Evolutionary conservation across 2,329 filamentous ascomycete species (phyloP), one percentile per base, ranked within the genome.

Genomic region (Gnomoniopsis smithogilvyi): DNA sequence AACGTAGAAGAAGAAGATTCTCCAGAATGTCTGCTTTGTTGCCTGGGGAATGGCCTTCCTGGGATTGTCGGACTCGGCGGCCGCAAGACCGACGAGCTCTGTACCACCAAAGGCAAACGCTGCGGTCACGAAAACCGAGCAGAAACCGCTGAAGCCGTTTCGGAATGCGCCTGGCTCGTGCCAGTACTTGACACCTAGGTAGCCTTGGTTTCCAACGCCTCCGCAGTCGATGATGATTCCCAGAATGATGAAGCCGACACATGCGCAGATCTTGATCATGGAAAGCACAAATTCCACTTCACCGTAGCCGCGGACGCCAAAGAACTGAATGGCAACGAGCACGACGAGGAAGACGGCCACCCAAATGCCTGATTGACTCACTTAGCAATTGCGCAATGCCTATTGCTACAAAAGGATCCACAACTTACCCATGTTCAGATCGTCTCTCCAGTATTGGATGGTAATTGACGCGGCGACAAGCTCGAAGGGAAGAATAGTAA

Each of bases 171-270:
- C 82, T 0, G 81, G 81, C 36, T 83, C 72, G 62, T 79, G 73
- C 84, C 85, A 88, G 73, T 83, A 86, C 46, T 77, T 76, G 21
- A 79, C 83, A 17, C 87, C 85, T 48, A 87, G 80, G 67, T 87
- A 85, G 41, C 82, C 80, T 64, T 78, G 72, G 62, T 78, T 68
- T 59, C 82, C 81, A 24, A 81, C 82, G 54, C 81, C 84, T 47
- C 84, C 84, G 56, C 74, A 76, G 68, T 85, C 78, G 66, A 87
- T 79, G 58, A 86, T 71, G 56, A 87, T 84, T 48, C 81, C 84
- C 26, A 88, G 73, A 64, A 89, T 78, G 68, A 89, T 88, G 69
- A 89, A 88, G 6, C 85, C 86, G 11, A 81, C 73, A 66, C 81
- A 80, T 49, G 85, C 82, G 14, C 73, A 66, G 64, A 87, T 77